Conservation (phyloP, 129 eudicot genomes). For the Scalesia atractyloides region DNA sequence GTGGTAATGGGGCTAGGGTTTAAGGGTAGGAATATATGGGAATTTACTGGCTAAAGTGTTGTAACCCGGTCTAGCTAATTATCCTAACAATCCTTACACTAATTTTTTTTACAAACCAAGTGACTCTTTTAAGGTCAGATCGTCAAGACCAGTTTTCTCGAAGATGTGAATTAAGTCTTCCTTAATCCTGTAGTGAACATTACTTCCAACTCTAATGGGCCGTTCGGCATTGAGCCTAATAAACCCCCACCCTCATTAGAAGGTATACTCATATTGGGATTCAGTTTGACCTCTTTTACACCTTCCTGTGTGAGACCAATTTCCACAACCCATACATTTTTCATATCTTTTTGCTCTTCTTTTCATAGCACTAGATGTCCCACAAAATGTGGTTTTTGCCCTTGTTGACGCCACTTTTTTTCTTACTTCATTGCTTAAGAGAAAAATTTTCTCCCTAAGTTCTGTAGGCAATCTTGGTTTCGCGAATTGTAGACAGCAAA, state of each 20-base stretch:
- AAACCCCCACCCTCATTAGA: neutral
- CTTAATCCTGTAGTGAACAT: neutral
- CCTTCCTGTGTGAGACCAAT: neutral
- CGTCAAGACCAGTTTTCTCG: neutral
- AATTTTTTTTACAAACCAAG: no score
- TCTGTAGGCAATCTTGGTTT: no score
- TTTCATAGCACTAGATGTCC: neutral
- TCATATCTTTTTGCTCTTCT: neutral
- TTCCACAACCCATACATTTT: neutral
- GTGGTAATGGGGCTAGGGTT: no score
- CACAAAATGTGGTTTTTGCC: neutral
- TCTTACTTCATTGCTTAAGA: neutral
- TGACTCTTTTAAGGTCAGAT: neutral
- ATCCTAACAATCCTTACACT: no score
- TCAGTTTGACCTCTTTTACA: no score
- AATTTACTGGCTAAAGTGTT: no score
- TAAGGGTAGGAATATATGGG: no score
- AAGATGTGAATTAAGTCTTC: neutral
- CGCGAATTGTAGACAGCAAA: no score
- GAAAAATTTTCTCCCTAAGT: no score
- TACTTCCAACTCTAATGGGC: neutral
- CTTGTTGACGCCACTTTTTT: neutral
- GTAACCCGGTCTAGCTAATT: no score
- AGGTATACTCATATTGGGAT: no score
- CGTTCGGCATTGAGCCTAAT: neutral